Conservation (phyloP, 176 grass and related monocot genomes). For the Eleusine coracana region DNA sequence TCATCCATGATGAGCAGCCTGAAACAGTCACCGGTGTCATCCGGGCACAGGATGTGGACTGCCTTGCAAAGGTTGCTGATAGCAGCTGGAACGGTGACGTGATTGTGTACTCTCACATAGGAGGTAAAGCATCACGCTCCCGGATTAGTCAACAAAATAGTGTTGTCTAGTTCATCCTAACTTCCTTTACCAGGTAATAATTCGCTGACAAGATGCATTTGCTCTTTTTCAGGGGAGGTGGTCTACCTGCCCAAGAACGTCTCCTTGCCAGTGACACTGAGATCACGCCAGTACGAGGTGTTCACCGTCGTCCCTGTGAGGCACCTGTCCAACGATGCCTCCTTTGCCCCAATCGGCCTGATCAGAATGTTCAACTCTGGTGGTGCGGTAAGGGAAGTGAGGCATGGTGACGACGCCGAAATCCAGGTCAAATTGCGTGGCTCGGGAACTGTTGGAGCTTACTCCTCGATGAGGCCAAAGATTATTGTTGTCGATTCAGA, state of each 20-base stretch:
- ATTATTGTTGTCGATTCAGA: constrained; percentile 41
- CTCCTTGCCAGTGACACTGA: constrained; percentile 65
- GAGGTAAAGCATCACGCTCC: constrained; percentile 28
- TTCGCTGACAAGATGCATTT: neutral
- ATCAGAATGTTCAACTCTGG: constrained; percentile 78
- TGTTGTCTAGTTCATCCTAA: constrained; percentile 3
- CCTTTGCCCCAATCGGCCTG: constrained; percentile 70
- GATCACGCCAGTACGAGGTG: constrained; percentile 67
- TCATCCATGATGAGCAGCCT: constrained; percentile 76
- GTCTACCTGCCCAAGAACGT: constrained; percentile 55
- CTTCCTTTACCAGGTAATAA: neutral
- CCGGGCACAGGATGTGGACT: constrained; percentile 52
- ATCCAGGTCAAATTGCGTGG: constrained; percentile 51
- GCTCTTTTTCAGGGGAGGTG: constrained; percentile 43
- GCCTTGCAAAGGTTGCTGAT: constrained; percentile 46
- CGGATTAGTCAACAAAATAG: neutral
- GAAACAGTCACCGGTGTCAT: constrained; percentile 63
- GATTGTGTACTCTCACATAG: constrained; percentile 62
- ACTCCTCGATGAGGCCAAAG: constrained; percentile 58
- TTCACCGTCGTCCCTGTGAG: constrained; percentile 66
- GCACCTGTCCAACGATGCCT: constrained; percentile 45
- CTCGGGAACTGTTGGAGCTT: constrained; percentile 49
- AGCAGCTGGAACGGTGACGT: constrained; percentile 64
- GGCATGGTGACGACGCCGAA: neutral
- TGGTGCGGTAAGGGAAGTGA: constrained; percentile 57